A percentile compares a stretch with the other conserved stretches of the same genome.
These are phyloP conservation scores for Trichoderma semiorbis DNA, from an alignment of 2,329 filamentous ascomycete species.

Conservation along the genomic window DNA sequence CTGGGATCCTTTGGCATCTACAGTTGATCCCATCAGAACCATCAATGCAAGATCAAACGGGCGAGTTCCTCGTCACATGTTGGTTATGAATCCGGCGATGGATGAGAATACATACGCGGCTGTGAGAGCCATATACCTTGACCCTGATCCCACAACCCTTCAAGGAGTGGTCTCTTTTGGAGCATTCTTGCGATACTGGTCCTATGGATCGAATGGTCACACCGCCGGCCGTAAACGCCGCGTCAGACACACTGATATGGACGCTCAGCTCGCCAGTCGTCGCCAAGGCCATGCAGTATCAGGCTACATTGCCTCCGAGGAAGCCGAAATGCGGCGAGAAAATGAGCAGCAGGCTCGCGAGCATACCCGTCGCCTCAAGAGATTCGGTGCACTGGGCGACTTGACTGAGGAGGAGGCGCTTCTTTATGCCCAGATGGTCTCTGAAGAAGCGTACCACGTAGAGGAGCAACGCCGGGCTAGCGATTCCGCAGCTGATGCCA, in stretches of 20 bases:
- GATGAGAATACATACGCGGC: constrained; percentile 74
- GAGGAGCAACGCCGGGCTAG: constrained; percentile 56
- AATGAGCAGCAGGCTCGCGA: constrained; percentile 65
- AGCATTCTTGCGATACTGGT: constrained; percentile 86
- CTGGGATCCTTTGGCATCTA: constrained; percentile 92
- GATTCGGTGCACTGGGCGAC: constrained; percentile 70
- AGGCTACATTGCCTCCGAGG: constrained; percentile 83
- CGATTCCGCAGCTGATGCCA: constrained; percentile 48
- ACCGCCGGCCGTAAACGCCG: constrained; percentile 76
- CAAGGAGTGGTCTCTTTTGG: constrained; percentile 86
- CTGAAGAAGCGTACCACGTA: constrained; percentile 55
- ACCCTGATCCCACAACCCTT: constrained; percentile 81
- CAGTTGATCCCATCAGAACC: constrained; percentile 72
- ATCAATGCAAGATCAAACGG: constrained; percentile 82
- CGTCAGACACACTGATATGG: constrained; percentile 61
- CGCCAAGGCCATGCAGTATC: constrained; percentile 65
- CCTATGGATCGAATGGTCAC: constrained; percentile 80
- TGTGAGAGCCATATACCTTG: constrained; percentile 78
- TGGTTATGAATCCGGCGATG: constrained; percentile 52
- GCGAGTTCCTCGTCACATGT: constrained; percentile 71
- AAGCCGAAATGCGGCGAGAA: constrained; percentile 73
- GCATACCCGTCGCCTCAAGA: constrained; percentile 64
- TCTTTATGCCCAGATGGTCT: constrained; percentile 63
- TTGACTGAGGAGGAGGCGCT: constrained; percentile 64
- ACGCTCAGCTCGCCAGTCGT: constrained; percentile 46